phyloP scores from a whole-genome alignment of 345 rosid genomes.

The Eucalyptus polybractea region DNA sequence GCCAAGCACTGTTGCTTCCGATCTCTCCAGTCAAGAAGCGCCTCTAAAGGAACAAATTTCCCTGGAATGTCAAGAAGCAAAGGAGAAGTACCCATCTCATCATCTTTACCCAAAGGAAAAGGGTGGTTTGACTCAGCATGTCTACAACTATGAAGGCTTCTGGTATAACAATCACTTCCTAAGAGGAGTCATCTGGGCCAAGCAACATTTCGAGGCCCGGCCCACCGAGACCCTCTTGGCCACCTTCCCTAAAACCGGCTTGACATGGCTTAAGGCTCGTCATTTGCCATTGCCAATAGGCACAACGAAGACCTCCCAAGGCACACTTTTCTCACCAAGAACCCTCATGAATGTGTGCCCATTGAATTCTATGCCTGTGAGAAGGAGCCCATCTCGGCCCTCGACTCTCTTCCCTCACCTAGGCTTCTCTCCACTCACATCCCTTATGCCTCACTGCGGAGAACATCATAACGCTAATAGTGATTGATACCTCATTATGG shows the following conservation, averaged over 20 bases:
- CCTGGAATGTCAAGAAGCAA: background rate
- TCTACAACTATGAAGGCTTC: slow-evolving; percentile 1
- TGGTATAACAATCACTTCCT: background rate
- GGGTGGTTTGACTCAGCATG: background rate
- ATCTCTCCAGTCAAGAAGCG: background rate
- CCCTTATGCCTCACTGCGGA: slow-evolving; percentile 1
- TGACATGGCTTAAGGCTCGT: slow-evolving; percentile 14
- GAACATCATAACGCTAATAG: too few species aligned
- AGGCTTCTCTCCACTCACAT: slow-evolving; percentile 9
- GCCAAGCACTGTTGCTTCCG: background rate
- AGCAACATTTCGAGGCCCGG: slow-evolving; percentile 3
- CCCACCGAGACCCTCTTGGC: slow-evolving; percentile 4
- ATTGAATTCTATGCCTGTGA: background rate
- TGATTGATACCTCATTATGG: too few species aligned
- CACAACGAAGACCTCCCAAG: background rate
- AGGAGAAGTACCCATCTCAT: background rate
- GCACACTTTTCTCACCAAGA: background rate
- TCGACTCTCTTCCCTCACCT: background rate
- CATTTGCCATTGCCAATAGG: background rate
- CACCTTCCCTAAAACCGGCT: slow-evolving; percentile 7
- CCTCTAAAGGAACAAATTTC: background rate
- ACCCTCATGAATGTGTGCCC: background rate
- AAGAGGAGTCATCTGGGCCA: background rate
- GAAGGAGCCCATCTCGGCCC: background rate
- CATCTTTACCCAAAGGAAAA: background rate